These are phyloP conservation scores for Rubus idaeus DNA, from an alignment of 306 rosid species.

Conservation along the genomic window DNA sequence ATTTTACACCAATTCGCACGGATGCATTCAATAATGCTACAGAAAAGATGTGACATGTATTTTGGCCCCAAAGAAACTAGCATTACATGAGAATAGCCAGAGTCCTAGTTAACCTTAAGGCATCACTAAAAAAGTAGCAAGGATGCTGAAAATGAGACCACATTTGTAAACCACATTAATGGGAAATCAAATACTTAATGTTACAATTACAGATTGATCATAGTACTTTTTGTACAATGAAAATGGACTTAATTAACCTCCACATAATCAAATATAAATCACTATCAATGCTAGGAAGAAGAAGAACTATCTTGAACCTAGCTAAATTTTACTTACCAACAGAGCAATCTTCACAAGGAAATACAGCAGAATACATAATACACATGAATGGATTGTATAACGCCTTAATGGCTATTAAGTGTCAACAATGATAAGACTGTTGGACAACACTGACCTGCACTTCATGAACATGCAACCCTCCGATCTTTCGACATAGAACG, in stretches of 20 bases:
- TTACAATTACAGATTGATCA: not conserved
- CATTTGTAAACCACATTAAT: not conserved
- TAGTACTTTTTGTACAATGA: not conserved
- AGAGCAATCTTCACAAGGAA: not conserved
- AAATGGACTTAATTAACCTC: not conserved
- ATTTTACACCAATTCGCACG: too few relatives aligned
- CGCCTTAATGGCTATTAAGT: too few relatives aligned
- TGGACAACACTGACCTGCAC: conserved; percentile 56
- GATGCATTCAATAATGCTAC: too few relatives aligned
- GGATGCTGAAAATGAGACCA: not conserved
- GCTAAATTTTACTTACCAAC: not conserved
- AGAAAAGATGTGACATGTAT: too few relatives aligned
- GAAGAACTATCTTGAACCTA: not conserved
- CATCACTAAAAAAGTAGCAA: not conserved
- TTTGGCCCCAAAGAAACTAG: too few relatives aligned
- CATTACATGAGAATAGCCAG: too few relatives aligned
- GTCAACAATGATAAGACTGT: not conserved
- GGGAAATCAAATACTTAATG: not conserved
- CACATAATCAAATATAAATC: not conserved
- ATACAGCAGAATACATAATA: not conserved
- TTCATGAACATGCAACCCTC: conserved; percentile 47
- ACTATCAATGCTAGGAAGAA: not conserved
- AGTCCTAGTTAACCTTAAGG: too few relatives aligned
- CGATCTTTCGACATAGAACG: conserved; percentile 36
- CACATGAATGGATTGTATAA: not conserved